Percentiles rank a stretch among this genome's conserved stretches.
These are phyloP conservation scores for Penicillium brasilianum DNA, from an alignment of 2,329 filamentous ascomycete genomes.

Conservation along the genomic window DNA sequence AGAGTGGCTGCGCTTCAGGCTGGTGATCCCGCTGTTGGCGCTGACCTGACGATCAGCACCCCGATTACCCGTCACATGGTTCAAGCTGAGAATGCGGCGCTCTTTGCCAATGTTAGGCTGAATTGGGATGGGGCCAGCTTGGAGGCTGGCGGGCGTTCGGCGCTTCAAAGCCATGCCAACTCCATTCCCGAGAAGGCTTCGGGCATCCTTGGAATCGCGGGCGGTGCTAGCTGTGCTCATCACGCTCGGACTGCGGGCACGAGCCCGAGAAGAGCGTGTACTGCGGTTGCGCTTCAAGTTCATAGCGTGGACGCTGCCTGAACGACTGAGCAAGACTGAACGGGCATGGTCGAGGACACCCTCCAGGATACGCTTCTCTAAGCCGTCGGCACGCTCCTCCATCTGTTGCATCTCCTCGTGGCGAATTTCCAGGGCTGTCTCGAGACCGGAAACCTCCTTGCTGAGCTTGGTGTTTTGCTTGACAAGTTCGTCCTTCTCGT, in stretches of 20 bases:
- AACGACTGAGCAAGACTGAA: constrained; percentile 74
- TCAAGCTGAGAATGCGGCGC: constrained; percentile 86
- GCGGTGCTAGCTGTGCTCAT: constrained; percentile 42
- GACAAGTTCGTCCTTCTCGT: constrained; percentile 68
- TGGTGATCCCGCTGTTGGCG: constrained; percentile 53
- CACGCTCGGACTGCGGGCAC: constrained; percentile 40
- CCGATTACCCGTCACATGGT: constrained; percentile 80
- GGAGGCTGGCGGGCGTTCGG: constrained; percentile 54
- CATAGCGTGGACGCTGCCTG: constrained; percentile 60
- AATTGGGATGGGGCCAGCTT: constrained; percentile 49
- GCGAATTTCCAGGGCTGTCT: constrained; percentile 86
- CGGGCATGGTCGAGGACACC: constrained; percentile 96
- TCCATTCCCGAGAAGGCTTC: constrained; percentile 46
- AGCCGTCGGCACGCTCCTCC: constrained; percentile 82
- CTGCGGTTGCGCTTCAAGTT: constrained; percentile 57
- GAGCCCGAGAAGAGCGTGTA: constrained; percentile 43
- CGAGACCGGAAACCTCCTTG: constrained; percentile 86
- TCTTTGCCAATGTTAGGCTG: constrained; percentile 58
- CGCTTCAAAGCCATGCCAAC: constrained; percentile 57
- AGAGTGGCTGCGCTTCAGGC: constrained; percentile 77
- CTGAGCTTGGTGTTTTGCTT: constrained; percentile 79
- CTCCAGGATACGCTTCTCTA: constrained; percentile 92
- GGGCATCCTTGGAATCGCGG: constrained; percentile 42
- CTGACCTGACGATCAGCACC: constrained; percentile 42
- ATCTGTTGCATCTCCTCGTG: constrained; percentile 90